Conservation (phyloP, 371 early-diverging fungal genomes). For the Phascolomyces articulosus region DNA sequence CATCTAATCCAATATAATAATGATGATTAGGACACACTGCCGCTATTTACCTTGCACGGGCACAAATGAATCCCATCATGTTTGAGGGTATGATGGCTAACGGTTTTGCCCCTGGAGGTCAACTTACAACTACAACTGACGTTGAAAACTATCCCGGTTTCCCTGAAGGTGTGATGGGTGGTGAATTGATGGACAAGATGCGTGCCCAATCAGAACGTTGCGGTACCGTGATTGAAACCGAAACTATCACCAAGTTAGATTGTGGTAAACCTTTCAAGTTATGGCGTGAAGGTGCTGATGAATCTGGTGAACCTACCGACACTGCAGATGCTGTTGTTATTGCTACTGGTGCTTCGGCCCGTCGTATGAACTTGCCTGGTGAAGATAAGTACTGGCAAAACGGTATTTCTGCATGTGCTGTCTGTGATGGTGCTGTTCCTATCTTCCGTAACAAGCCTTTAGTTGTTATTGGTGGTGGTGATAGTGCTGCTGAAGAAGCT, state of each 20-base stretch:
- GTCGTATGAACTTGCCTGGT: conserved; percentile 80
- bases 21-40: conserved; percentile 78
- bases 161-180: conserved; percentile 83
- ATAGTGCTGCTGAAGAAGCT: conserved; percentile 99
- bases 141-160: conserved; percentile 93
- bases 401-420: conserved; percentile 99
- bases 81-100: conserved; percentile 98
- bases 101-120: conserved; percentile 86
- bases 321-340: conserved; percentile 89
- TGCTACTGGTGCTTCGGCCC: conserved; percentile 99
- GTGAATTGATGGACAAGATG: conserved; percentile 81
- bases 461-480: conserved; percentile 98
- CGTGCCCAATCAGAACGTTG: conserved; percentile 81
- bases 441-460: conserved; percentile 95
- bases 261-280: conserved; percentile 83
- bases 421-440: conserved; percentile 98
- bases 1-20: neutral
- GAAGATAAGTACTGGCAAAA: conserved; percentile 59
- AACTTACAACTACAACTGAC: conserved; percentile 92
- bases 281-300: conserved; percentile 86
- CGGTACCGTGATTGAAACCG: conserved; percentile 87
- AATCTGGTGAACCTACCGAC: conserved; percentile 61
- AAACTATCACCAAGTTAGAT: conserved; percentile 90
- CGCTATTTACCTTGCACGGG: conserved; percentile 95
- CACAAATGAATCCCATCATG: conserved; percentile 90